Evolutionary conservation across 108 stramenopile genomes (phyloP), one percentile per base, ranked within the genome.

Genomic region (Epithemia pelagica): DNA sequence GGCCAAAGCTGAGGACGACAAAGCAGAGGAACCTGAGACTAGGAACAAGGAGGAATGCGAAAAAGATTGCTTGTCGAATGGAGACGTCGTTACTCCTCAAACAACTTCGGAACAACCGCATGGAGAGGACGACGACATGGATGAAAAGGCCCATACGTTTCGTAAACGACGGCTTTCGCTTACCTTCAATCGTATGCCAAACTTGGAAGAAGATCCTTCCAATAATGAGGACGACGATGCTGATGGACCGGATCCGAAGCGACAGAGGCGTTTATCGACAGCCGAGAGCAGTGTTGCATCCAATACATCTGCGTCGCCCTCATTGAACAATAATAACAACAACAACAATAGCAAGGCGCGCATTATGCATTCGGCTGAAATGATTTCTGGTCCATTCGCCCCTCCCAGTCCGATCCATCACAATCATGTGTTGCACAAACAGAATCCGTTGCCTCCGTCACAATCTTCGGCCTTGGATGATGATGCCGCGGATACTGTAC

Each of bases 151-250:
- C 30, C 77, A 77, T 26, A 79, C 87, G 32, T 93, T 93, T 76
- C 85, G 91, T 22, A 75, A 90, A 61, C 75, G 91, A 52, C 85
- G 88, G 10, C 57, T 93, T 28, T 87, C 88, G 30, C 75, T 83
- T 52, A 83, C 83, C 25, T 61, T 67, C 59, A 70, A 69, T 56
- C 70, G 69, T 29, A 30, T 69, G 0, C 28, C 46, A 20, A 64
- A 32, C 26, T 15, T 46, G 5, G 30, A 23, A 5, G 27, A 30
- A 1, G 46, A 29, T 0, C 30, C 26, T 22, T 28, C 37, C 33
- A 26, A 58, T 28, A 22, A 58, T 63, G 56, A 21, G 15, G n/a
- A 56, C 63, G 32, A 64, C 29, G 55, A 58, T 1, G 55, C 21
- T 28, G 18, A 18, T 29, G 28, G 25, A 22, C 25, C 56, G 52